Conservation (phyloP, 768 basidiomycete species). For the Boletus rex-veris region DNA sequence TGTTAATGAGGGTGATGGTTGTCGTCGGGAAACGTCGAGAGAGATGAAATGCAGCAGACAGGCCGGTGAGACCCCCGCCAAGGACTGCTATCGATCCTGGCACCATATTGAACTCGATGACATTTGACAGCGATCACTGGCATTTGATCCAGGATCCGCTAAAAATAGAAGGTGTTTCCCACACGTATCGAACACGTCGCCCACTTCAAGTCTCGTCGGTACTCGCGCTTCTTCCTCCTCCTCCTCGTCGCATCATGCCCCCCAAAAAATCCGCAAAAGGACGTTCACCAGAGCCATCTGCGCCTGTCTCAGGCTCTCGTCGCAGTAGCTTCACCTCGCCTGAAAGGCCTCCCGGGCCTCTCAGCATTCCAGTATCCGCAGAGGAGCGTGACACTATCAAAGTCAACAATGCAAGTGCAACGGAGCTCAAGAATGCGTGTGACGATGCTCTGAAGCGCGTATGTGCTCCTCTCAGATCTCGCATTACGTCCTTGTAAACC, state of each 20-base stretch:
- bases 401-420: constrained; percentile 55
- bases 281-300: constrained; percentile 9
- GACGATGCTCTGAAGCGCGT: constrained; percentile 93
- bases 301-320: constrained; percentile 18
- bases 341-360: constrained; percentile 50
- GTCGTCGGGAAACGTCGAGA: constrained; percentile 58
- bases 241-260: constrained; percentile 15
- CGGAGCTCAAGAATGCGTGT: constrained; percentile 65
- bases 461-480: constrained; percentile 22
- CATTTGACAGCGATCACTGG: not conserved
- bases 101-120: not conserved
- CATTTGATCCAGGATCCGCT: not conserved
- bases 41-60: constrained; percentile 78
- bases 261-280: constrained; percentile 17
- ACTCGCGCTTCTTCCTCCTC: not conserved
- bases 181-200: constrained; percentile 25
- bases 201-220: not conserved
- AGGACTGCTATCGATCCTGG: constrained; percentile 56
- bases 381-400: constrained; percentile 54
- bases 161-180: constrained; percentile 13
- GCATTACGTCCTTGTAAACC: not conserved
- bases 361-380: constrained; percentile 43
- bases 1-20: constrained; percentile 69
- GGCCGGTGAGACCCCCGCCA: constrained; percentile 79
- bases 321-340: constrained; percentile 27